phyloP scores from a whole-genome alignment of 2,329 filamentous ascomycete species.

The Aureobasidium sp. region DNA sequence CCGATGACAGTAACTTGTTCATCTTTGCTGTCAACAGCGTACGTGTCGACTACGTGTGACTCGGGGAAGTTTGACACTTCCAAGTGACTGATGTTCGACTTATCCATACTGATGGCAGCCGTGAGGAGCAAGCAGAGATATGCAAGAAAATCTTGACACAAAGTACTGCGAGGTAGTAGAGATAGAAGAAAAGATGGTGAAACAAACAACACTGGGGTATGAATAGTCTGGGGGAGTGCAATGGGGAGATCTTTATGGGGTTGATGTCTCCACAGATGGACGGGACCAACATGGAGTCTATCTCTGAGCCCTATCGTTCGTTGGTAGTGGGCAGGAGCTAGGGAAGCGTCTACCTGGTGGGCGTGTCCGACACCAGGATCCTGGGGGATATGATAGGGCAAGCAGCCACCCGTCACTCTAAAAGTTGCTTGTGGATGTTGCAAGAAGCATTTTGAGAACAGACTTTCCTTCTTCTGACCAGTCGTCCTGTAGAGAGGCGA shows the following conservation, averaged over 20 bases:
- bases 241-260: not conserved
- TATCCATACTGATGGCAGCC: not conserved
- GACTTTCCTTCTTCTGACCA: not conserved
- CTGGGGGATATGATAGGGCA: not conserved
- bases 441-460: not conserved
- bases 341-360: not conserved
- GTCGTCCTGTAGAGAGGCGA: not conserved
- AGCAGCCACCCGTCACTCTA: not conserved
- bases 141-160: not conserved
- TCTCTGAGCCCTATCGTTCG: not conserved
- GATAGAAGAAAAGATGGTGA: not conserved
- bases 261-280: not conserved
- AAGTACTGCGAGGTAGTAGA: not conserved
- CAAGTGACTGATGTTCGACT: not conserved
- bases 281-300: not conserved
- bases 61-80: not conserved
- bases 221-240: not conserved
- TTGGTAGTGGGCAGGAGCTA: not conserved
- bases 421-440: not conserved
- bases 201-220: not conserved
- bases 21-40: constrained; percentile 1
- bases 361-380: not conserved
- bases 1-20: constrained; percentile 11
- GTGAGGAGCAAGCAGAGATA: not conserved
- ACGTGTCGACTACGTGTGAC: constrained; percentile 4